Conservation (phyloP, 345 rosid genomes). For the Corymbia maculata region DNA sequence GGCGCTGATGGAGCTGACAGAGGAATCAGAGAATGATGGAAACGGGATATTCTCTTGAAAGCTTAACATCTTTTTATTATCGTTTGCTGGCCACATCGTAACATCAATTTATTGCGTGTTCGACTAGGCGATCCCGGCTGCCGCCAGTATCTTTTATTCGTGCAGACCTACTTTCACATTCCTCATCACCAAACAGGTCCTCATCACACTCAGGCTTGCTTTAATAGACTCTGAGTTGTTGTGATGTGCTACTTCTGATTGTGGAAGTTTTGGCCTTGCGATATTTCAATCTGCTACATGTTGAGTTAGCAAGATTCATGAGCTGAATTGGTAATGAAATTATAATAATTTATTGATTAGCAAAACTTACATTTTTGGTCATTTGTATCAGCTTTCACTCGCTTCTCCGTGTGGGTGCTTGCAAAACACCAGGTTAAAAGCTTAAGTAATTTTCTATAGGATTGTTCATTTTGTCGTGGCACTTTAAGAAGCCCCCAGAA, state of each 20-base stretch:
- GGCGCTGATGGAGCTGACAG: neutral
- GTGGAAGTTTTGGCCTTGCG: neutral
- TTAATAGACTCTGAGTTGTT: neutral
- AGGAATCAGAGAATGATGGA: neutral
- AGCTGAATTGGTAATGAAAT: neutral
- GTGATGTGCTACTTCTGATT: neutral
- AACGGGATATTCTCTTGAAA: neutral
- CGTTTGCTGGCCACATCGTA: neutral
- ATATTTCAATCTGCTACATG: neutral
- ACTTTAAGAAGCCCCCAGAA: neutral
- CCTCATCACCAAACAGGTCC: neutral
- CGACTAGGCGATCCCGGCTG: neutral
- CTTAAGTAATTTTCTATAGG: neutral
- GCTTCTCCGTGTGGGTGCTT: neutral
- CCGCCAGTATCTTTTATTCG: neutral
- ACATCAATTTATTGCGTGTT: neutral
- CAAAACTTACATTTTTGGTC: neutral
- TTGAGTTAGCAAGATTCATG: neutral
- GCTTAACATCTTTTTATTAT: neutral
- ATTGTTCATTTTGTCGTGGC: neutral
- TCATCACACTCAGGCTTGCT: neutral
- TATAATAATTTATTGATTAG: neutral
- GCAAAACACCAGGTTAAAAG: neutral
- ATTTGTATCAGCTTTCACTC: neutral
- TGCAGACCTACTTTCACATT: neutral